Evolutionary conservation across 345 rosid species (phyloP).

Genomic region (Sisymbrium irio): DNA sequence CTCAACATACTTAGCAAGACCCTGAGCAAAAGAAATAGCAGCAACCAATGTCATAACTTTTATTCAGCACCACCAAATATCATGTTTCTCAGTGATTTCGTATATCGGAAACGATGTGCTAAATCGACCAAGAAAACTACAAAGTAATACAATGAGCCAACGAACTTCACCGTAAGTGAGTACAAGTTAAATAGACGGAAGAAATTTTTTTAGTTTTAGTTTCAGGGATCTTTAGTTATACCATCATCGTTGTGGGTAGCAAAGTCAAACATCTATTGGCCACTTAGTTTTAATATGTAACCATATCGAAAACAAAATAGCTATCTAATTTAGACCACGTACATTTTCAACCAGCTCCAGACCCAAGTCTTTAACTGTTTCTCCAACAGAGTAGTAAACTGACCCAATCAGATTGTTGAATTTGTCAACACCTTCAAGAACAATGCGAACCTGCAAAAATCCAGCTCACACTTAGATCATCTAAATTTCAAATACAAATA

Average conservation of each 20-base stretch:
- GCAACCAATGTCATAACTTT: conserved; percentile 16
- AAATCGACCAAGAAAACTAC: conserved; percentile 6
- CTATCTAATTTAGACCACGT: conserved; percentile 26
- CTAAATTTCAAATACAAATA: conserved; percentile 4
- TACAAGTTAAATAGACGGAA: neutral
- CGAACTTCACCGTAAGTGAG: neutral
- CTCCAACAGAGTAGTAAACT: conserved; percentile 82
- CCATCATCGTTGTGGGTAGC: conserved; percentile 3
- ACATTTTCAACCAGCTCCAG: conserved; percentile 94
- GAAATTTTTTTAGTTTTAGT: neutral
- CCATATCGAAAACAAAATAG: neutral
- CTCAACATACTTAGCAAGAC: conserved; percentile 92
- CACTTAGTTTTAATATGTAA: neutral
- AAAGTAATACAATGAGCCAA: neutral
- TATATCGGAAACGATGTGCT: neutral
- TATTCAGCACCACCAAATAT: neutral
- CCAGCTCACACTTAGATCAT: conserved; percentile 25
- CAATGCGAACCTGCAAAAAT: conserved; percentile 81
- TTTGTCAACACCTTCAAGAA: conserved; percentile 95
- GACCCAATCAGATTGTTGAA: conserved; percentile 94
- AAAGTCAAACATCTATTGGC: neutral
- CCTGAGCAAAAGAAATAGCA: conserved; percentile 43
- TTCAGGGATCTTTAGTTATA: neutral
- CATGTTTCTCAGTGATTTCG: neutral
- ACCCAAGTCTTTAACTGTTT: conserved; percentile 81